Conservation (phyloP, 768 basidiomycete species). For the Tricholomella constricta region DNA sequence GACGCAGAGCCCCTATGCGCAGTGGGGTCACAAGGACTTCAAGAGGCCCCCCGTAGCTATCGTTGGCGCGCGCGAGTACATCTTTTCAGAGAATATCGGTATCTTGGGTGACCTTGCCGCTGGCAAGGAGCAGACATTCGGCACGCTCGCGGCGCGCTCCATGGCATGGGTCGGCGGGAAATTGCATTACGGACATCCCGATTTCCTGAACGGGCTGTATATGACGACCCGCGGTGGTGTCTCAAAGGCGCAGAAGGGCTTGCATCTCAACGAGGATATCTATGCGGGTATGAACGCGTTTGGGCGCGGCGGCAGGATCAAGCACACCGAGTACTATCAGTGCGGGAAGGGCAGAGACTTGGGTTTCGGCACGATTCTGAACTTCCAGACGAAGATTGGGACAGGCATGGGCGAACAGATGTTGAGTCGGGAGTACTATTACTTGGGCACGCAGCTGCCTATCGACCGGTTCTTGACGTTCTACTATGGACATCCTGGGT, state of each 20-base stretch:
- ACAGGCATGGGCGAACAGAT: slow-evolving; percentile 99
- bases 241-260: slow-evolving; percentile 98
- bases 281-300: slow-evolving; percentile 99
- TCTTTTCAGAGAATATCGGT: slow-evolving; percentile 99
- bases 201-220: slow-evolving; percentile 96
- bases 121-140: slow-evolving; percentile 99
- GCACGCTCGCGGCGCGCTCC: slow-evolving; percentile 93
- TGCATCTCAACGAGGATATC: slow-evolving; percentile 99
- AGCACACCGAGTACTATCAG: slow-evolving; percentile 99
- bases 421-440: slow-evolving; percentile 99
- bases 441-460: slow-evolving; percentile 95
- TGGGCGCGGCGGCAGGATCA: slow-evolving; percentile 95
- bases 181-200: slow-evolving; percentile 98
- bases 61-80: slow-evolving; percentile 98
- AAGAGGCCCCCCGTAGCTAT: slow-evolving; percentile 90
- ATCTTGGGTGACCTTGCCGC: slow-evolving; percentile 98
- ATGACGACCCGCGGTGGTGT: slow-evolving; percentile 99
- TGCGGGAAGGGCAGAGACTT: slow-evolving; percentile 99
- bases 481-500: slow-evolving; percentile 99
- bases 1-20: slow-evolving; percentile 88
- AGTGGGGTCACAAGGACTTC: slow-evolving; percentile 89
- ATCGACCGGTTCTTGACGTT: slow-evolving; percentile 99
- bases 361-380: slow-evolving; percentile 97
- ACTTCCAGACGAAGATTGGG: slow-evolving; percentile 99
- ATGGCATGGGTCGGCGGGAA: slow-evolving; percentile 99